A percentile compares a stretch with the other conserved stretches of the same genome.
phyloP scores from a whole-genome alignment of 73 alveolate genomes.

The Paramecium caudatum region DNA sequence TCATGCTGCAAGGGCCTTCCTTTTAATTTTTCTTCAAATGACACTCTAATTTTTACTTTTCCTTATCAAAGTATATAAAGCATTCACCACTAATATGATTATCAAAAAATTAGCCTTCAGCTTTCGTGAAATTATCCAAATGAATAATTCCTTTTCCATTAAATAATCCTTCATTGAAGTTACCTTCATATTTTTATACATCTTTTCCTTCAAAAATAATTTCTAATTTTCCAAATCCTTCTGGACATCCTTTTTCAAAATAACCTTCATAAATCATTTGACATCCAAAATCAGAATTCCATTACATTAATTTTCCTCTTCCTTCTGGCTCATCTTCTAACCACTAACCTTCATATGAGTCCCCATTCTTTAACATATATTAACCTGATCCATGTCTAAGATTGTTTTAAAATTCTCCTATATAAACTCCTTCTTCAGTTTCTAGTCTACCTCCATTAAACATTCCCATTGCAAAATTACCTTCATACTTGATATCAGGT shows the following conservation, averaged over 20 bases:
- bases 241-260: conserved; percentile 49
- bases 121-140: background rate
- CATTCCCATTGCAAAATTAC: conserved; percentile 47
- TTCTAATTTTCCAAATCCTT: conserved; percentile 7
- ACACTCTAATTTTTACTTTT: background rate
- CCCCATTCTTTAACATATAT: background rate
- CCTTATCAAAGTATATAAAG: background rate
- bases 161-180: background rate
- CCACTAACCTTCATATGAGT: conserved; percentile 56
- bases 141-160: background rate
- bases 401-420: conserved; percentile 48
- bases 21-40: conserved; percentile 17
- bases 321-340: conserved; percentile 57
- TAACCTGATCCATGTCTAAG: conserved; percentile 6
- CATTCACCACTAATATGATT: conserved; percentile 50
- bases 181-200: background rate
- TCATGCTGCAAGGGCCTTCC: background rate
- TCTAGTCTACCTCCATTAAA: conserved; percentile 51
- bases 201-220: background rate
- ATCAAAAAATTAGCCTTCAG: conserved; percentile 42
- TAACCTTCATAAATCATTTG: background rate
- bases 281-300: conserved; percentile 21
- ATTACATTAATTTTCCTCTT: conserved; percentile 16
- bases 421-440: background rate
- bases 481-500: background rate